phyloP scores from a whole-genome alignment of 495 filamentous ascomycete species.

The Patellaria atrata region DNA sequence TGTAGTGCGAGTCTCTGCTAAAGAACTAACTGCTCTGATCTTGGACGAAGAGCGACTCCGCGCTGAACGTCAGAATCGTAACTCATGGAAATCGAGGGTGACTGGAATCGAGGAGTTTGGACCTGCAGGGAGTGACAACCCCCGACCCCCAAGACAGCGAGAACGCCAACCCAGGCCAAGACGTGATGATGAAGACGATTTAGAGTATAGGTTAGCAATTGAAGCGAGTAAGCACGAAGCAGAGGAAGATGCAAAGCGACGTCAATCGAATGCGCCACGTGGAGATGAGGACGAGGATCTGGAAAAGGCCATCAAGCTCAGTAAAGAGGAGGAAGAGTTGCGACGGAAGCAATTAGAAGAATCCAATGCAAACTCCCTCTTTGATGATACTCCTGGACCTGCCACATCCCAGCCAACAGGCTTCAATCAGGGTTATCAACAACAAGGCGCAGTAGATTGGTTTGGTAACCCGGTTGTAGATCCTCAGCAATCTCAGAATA shows the following conservation, averaged over 20 bases:
- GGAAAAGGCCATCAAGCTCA: conserved; percentile 89
- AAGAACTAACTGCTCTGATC: conserved; percentile 88
- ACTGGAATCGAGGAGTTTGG: conserved; percentile 78
- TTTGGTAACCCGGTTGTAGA: conserved; percentile 82
- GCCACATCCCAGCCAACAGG: conserved; percentile 65
- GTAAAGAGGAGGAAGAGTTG: conserved; percentile 85
- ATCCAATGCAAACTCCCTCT: conserved; percentile 69
- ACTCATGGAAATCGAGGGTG: conserved; percentile 92
- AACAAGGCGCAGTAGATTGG: conserved; percentile 90
- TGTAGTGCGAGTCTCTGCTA: conserved; percentile 84
- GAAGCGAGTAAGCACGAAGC: conserved; percentile 95
- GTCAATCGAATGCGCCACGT: conserved; percentile 39
- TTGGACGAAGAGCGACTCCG: conserved; percentile 90
- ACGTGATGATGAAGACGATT: conserved; percentile 63
- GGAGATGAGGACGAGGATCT: conserved; percentile 66
- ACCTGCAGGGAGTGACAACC: conserved; percentile 28
- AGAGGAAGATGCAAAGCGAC: conserved; percentile 72
- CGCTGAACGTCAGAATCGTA: conserved; percentile 79
- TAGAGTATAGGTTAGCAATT: conserved; percentile 82
- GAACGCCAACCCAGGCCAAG: conserved; percentile 14
- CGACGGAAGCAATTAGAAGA: conserved; percentile 82
- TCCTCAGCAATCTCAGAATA: conserved; percentile 52
- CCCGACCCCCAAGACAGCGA: conserved; percentile 8
- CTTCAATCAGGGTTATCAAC: conserved; percentile 93
- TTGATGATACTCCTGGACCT: conserved; percentile 59